A percentile compares a stretch with the other conserved stretches of the same genome.
These are phyloP conservation scores for Herpetospermum pedunculosum DNA, from an alignment of 306 rosid genomes.

Conservation along the genomic window DNA sequence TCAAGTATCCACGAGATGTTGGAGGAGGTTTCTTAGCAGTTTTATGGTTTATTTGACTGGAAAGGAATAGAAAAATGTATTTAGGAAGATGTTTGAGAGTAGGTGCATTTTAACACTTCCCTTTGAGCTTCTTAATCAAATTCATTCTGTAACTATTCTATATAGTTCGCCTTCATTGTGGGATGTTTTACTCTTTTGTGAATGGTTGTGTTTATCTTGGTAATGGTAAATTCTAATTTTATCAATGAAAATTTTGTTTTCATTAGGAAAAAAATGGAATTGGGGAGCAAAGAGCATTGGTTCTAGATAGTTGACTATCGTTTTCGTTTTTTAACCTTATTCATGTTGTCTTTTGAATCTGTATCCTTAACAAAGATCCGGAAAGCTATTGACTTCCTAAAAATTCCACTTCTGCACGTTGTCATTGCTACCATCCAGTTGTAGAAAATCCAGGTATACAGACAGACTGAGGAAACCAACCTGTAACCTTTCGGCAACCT, in stretches of 20 bases:
- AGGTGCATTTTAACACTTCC: neutral
- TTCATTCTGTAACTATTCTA: neutral
- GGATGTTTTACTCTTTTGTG: neutral
- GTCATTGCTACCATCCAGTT: neutral
- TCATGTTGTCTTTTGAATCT: neutral
- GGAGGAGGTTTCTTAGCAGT: neutral
- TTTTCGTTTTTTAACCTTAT: neutral
- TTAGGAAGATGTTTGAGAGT: neutral
- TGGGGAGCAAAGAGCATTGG: neutral
- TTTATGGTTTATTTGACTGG: neutral
- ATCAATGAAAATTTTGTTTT: neutral
- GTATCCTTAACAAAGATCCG: neutral
- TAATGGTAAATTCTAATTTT: neutral
- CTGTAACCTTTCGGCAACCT: slow-evolving; percentile 85
- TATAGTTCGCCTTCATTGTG: neutral
- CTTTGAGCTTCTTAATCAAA: neutral
- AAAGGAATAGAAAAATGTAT: neutral
- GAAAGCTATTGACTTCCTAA: neutral
- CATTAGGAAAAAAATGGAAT: neutral
- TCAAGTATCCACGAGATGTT: neutral
- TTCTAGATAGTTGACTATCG: neutral
- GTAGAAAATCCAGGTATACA: neutral
- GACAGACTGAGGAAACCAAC: slow-evolving; percentile 30
- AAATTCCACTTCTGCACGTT: neutral
- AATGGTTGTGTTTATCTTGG: neutral